Evolutionary conservation across 2,329 filamentous ascomycete species (phyloP).

Genomic region (Chaetothyriales sp.): DNA sequence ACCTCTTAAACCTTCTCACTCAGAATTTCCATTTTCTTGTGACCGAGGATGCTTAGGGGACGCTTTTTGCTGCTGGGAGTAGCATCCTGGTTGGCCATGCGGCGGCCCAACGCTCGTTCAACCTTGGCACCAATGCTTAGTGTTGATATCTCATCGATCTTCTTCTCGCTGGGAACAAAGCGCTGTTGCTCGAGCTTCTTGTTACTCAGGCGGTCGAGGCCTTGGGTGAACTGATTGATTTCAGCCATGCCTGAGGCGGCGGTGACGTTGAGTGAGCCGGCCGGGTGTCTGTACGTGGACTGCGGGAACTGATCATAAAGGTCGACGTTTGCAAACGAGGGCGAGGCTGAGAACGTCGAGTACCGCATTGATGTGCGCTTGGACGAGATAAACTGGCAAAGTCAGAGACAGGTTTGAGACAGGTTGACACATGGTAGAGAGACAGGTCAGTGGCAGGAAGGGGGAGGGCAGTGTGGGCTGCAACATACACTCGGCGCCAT

Average conservation of each 20-base stretch:
- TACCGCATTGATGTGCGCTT: slow-evolving; percentile 38
- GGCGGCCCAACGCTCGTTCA: slow-evolving; percentile 67
- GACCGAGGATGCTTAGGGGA: background rate
- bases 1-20: slow-evolving; percentile 18
- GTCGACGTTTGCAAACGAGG: slow-evolving; percentile 33
- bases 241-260: slow-evolving; percentile 36
- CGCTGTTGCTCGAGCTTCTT: slow-evolving; percentile 70
- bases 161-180: slow-evolving; percentile 62
- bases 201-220: slow-evolving; percentile 78
- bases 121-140: slow-evolving; percentile 80
- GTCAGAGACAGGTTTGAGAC: slow-evolving; percentile 2
- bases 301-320: slow-evolving; percentile 13
- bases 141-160: slow-evolving; percentile 69
- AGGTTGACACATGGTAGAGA: background rate
- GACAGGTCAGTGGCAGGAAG: slow-evolving; percentile 6
- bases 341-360: slow-evolving; percentile 36
- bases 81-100: slow-evolving; percentile 81
- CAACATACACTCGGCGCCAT: slow-evolving; percentile 38
- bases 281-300: background rate
- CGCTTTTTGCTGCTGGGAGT: background rate
- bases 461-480: slow-evolving; percentile 2
- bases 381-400: slow-evolving; percentile 21
- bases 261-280: slow-evolving; percentile 8
- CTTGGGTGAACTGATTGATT: slow-evolving; percentile 62
- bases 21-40: background rate